Base-by-base conservation (phyloP, 2,329 filamentous ascomycete species). In the Alternaria incomplexa region DNA sequence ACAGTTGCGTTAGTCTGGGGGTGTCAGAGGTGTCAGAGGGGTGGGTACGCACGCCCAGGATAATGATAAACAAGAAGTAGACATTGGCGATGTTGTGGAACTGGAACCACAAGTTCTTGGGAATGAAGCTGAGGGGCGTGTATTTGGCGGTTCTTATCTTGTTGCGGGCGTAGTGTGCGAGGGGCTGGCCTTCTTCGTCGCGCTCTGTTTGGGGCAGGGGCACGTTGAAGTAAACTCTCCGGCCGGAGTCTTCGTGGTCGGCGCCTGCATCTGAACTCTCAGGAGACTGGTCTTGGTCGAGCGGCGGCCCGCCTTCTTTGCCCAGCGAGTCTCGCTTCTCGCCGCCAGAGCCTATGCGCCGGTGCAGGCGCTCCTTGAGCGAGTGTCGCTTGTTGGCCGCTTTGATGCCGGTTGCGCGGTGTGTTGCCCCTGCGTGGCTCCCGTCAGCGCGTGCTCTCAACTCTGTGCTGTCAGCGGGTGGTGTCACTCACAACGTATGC, bases 141-240 rank as follows among this genome's bases (percentile, higher is more conserved):
- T 99, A 99, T 82, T 98, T 99, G 63, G 96, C 93, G 4, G 96
- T 99, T 72, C 96, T 88, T 79, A 99, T 97, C 85, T 99, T 99
- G 85, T 99, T 99, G 70, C 95, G 87, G 52, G 92, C 87, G 80
- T 91, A 99, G 22, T 87, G 84, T 61, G 87, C 85, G 57, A 84
- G 79, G 3, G 93, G 91, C 62, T 88, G 86, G 36, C 94, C 96
- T 50, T 97, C 89, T 65, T 96, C 92, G 76, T 97, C 93, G 73
- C 90, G 85, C 67, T 91, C 87, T 23, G 90, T 86, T 46, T 86
- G 83, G 1, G 96, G 93, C 56, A 99, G 84, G 8, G 93, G 90
- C 28, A 90, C 81, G 80, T 97, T 97, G 85, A 98, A 96, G 83
- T 91, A 98, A 65, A 97, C 84, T 62, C 83, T 88, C 70, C 92